phyloP scores from a whole-genome alignment of 2,329 filamentous ascomycete genomes.

The Penicillium sp. region DNA sequence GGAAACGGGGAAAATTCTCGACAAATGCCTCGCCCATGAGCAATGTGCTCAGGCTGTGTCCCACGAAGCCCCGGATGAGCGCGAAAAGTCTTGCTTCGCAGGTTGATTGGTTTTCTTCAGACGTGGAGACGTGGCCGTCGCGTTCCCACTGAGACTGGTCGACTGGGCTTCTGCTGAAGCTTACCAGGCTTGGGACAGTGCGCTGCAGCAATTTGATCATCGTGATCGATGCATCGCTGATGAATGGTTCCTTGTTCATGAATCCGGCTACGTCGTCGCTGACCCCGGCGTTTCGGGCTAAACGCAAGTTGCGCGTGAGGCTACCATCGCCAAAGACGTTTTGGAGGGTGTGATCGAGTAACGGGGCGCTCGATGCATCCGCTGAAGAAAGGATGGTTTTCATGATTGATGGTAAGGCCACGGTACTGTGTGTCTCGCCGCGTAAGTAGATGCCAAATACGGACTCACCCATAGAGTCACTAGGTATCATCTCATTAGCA shows the following conservation, averaged over 20 bases:
- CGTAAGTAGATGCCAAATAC: conserved; percentile 54
- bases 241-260: conserved; percentile 52
- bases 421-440: conserved; percentile 53
- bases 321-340: conserved; percentile 49
- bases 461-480: conserved; percentile 41
- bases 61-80: conserved; percentile 61
- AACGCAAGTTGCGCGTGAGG: conserved; percentile 38
- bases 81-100: conserved; percentile 56
- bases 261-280: conserved; percentile 40
- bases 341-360: conserved; percentile 40
- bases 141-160: conserved; percentile 67
- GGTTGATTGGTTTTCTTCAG: conserved; percentile 45
- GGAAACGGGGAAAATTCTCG: conserved; percentile 54
- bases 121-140: conserved; percentile 46
- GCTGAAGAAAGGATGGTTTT: conserved; percentile 42
- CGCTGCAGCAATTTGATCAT: conserved; percentile 46
- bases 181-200: conserved; percentile 59
- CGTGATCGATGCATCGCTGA: conserved; percentile 44
- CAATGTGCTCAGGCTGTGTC: conserved; percentile 49
- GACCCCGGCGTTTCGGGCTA: conserved; percentile 35
- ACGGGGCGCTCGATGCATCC: conserved; percentile 29
- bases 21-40: conserved; percentile 57
- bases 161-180: conserved; percentile 60
- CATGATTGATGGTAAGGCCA: conserved; percentile 53
- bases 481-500: conserved; percentile 23